Percentiles rank a stretch among this genome's conserved stretches.
Conservation (phyloP, 2,329 filamentous ascomycete genomes). For the Colletotrichum destructivum region DNA sequence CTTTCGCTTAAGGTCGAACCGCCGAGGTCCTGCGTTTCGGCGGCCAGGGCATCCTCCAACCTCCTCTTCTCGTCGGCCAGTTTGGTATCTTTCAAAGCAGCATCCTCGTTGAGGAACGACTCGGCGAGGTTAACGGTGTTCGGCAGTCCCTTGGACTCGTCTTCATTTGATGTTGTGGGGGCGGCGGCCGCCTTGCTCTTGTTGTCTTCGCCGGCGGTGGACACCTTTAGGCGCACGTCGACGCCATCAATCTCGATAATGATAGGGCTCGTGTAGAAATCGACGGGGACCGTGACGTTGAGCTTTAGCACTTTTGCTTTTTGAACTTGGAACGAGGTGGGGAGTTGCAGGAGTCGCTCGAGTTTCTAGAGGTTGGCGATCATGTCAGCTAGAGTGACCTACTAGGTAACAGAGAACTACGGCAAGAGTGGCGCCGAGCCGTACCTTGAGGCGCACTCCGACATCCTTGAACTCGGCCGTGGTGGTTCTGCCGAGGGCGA, state of each 20-base stretch:
- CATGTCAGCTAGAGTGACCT: conserved; percentile 4
- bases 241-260: conserved; percentile 86
- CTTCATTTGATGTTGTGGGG: conserved; percentile 46
- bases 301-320: conserved; percentile 83
- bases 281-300: conserved; percentile 86
- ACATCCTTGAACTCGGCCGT: conserved; percentile 91
- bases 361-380: conserved; percentile 76
- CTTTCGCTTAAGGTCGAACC: conserved; percentile 73
- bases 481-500: conserved; percentile 85
- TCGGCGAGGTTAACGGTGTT: conserved; percentile 81
- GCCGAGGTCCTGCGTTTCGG: conserved; percentile 74
- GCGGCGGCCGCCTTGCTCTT: conserved; percentile 44
- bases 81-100: conserved; percentile 71
- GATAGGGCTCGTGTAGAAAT: conserved; percentile 90
- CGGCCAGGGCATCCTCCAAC: conserved; percentile 77
- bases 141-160: conserved; percentile 64
- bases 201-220: conserved; percentile 51
- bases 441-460: conserved; percentile 82
- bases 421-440: conserved; percentile 41
- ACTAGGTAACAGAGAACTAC: not conserved
- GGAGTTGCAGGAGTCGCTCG: conserved; percentile 80
- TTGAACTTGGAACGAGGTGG: conserved; percentile 78
- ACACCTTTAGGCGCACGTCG: conserved; percentile 76
- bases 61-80: conserved; percentile 72
- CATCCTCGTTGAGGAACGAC: conserved; percentile 73